Base-by-base conservation (phyloP, 108 stramenopile species). In the Seminavis robusta region DNA sequence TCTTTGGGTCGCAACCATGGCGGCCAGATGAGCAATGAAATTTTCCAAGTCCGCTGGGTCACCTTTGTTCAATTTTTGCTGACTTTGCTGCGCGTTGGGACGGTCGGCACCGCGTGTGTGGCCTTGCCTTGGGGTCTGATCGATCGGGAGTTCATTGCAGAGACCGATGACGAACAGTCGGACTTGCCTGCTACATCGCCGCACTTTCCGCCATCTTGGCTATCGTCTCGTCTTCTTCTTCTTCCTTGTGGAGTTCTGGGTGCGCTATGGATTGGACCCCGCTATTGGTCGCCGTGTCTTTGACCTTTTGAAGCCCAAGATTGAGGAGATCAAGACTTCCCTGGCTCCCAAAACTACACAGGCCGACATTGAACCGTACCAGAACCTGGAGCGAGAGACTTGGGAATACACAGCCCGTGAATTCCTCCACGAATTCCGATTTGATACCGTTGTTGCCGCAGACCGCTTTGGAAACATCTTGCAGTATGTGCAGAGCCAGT, bases 361-460 rank as follows among this genome's bases (percentile, higher is more conserved):
- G 0, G 63, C 55, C 34, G 36, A 62, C 28, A 29, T 63, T 26
- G 61, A 62, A 10, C 27, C 68, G 20, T 49, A 37, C 26, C 42
- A 61, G 27, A 28, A 11, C 2, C 68, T 56, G 33, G 55, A 69
- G 26, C 51, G 61, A 21, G 20, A 44, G 34, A 45, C 61, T 7
- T 69, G 68, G 68, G 68, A 69, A 33, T 69, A 63, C 48, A 61
- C 63, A 1, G 68, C 68, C 36, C 46, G 47, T 23, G 68, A 63
- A 24, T 69, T 69, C 31, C 39, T 61, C 3, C 53, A 63, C 48
- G 38, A 50, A 47, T 63, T 57, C 27, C 34, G 68, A 31, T 69
- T 69, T 56, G 68, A 69, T 53, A 37, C 42, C 17, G 61, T 63
- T 17, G 16, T 69, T 33, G 52, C 52, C 19, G 54, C 54, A 7